Evolutionary conservation across 352 stramenopile species (phyloP).

Genomic region (Phytophthora aleatoria): DNA sequence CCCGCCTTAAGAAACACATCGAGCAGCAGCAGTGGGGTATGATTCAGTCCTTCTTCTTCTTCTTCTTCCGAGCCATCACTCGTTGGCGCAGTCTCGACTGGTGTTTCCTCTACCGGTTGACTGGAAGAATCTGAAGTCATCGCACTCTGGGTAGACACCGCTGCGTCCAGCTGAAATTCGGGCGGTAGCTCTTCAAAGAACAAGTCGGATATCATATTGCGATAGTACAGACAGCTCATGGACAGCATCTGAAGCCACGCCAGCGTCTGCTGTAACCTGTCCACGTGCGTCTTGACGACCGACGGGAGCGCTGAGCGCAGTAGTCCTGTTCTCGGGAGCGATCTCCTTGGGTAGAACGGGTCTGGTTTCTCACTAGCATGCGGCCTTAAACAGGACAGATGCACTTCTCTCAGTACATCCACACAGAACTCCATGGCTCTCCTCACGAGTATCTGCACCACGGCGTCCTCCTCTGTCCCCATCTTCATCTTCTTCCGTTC

Average conservation of each 20-base stretch:
- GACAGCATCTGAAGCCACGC: conserved; percentile 73
- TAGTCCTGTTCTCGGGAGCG: conserved; percentile 53
- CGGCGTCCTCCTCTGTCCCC: conserved; percentile 39
- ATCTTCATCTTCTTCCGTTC: conserved; percentile 33
- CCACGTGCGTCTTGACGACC: conserved; percentile 55
- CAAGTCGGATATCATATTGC: conserved; percentile 55
- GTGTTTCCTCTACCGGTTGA: conserved; percentile 20
- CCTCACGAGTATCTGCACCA: conserved; percentile 52
- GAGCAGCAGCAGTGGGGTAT: conserved; percentile 43
- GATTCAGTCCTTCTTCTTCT: conserved; percentile 2
- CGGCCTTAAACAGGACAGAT: conserved; percentile 52
- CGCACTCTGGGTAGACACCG: conserved; percentile 1
- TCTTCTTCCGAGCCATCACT: conserved; percentile 24
- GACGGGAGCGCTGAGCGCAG: conserved; percentile 44
- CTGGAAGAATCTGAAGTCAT: conserved; percentile 1
- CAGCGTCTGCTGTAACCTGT: conserved; percentile 63
- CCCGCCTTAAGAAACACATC: conserved; percentile 79
- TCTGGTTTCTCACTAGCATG: conserved; percentile 37
- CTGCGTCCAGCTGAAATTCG: conserved; percentile 46
- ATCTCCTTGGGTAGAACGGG: conserved; percentile 34
- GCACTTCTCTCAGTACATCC: conserved; percentile 62
- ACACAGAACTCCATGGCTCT: conserved; percentile 59
- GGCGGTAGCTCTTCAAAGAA: conserved; percentile 68
- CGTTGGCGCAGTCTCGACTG: conserved; percentile 9
- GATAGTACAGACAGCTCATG: conserved; percentile 76